A percentile compares a stretch with the other conserved stretches of the same genome.
These are phyloP conservation scores for Kwoniella sp. DNA, from an alignment of 768 basidiomycete genomes.

Conservation along the genomic window DNA sequence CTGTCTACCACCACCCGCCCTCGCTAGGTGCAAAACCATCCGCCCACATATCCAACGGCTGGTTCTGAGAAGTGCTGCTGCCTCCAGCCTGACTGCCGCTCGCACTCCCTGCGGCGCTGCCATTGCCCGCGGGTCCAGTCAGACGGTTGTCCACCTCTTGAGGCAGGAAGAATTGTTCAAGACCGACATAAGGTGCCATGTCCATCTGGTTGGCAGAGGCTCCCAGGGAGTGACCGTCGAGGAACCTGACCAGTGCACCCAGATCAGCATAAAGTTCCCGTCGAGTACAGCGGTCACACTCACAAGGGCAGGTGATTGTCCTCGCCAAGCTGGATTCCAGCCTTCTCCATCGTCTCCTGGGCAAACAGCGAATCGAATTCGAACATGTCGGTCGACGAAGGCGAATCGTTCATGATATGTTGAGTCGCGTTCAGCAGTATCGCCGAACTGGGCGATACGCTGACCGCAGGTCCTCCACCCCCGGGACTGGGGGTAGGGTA, in stretches of 20 bases:
- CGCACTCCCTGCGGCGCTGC: too few species aligned
- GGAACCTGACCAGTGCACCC: slow-evolving; percentile 30
- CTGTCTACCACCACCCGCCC: too few species aligned
- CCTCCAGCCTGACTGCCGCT: too few species aligned
- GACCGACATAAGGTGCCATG: slow-evolving; percentile 37
- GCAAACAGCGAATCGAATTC: slow-evolving; percentile 48
- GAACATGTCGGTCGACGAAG: slow-evolving; percentile 36
- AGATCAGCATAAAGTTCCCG: not conserved
- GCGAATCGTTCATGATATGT: slow-evolving; percentile 41
- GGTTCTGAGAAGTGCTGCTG: too few species aligned
- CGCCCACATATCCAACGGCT: too few species aligned
- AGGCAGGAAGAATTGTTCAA: slow-evolving; percentile 50
- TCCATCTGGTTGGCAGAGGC: slow-evolving; percentile 24
- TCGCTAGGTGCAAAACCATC: too few species aligned
- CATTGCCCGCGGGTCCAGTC: slow-evolving; percentile 23
- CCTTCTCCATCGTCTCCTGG: slow-evolving; percentile 42
- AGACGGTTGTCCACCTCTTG: slow-evolving; percentile 40
- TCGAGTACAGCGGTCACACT: slow-evolving; percentile 7
- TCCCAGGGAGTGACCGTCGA: slow-evolving; percentile 48
- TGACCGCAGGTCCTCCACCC: not conserved
- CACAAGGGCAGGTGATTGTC: slow-evolving; percentile 46
- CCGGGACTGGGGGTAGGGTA: slow-evolving; percentile 20
- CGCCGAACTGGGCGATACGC: slow-evolving; percentile 20
- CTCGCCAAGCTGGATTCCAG: slow-evolving; percentile 39
- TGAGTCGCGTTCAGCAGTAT: slow-evolving; percentile 16